Evolutionary conservation across 2,329 filamentous ascomycete genomes (phyloP), one percentile per base, ranked within the genome.

Genomic region (Apiospora kogelbergensis): DNA sequence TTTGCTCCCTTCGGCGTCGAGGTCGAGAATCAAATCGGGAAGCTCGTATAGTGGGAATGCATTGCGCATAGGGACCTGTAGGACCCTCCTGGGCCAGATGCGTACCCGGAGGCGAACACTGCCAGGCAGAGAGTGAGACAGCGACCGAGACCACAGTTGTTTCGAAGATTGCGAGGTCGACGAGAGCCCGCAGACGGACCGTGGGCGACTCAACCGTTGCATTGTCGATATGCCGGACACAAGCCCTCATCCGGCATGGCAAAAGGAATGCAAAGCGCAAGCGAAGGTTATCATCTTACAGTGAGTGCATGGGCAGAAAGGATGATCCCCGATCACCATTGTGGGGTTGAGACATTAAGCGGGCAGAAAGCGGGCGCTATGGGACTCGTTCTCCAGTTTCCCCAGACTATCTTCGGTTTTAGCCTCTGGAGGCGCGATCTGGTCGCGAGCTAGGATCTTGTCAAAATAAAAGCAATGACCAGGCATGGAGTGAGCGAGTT

Each of bases 1-100:
- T 1, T 74, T 77, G 71, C 74, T 82, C 24, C 82, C 80, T 70
- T 84, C 81, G 60, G 84, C 83, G 71, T 88, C 86, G 46, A 89
- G 83, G 69, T 89, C 85, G 46, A 89, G 79, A 2, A 88, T 74
- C 13, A 84, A 71, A 22, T 80, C 67, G 15, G 83, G 80, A 48
- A 85, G 77, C 30, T 83, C 74, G 70, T 83, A 74, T 26, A 6
- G 30, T 10, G 48, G 53, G 20, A 30, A 45, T 6, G 41, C 63
- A 10, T 41, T 42, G 6, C 44, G 40, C 46, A 68, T 67, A 6
- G 60, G 41, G 15, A 46, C 17, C 37, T 57, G 26, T 13, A 24
- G 53, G 33, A 7, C n/a, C n/a, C n/a, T n/a, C n/a, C n/a, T n/a
- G n/a, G n/a, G n/a, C n/a, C n/a, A n/a, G n/a, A n/a, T n/a, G n/a